These are phyloP conservation scores for Glycine tomentella DNA, from an alignment of 306 rosid genomes.

Conservation along the genomic window DNA sequence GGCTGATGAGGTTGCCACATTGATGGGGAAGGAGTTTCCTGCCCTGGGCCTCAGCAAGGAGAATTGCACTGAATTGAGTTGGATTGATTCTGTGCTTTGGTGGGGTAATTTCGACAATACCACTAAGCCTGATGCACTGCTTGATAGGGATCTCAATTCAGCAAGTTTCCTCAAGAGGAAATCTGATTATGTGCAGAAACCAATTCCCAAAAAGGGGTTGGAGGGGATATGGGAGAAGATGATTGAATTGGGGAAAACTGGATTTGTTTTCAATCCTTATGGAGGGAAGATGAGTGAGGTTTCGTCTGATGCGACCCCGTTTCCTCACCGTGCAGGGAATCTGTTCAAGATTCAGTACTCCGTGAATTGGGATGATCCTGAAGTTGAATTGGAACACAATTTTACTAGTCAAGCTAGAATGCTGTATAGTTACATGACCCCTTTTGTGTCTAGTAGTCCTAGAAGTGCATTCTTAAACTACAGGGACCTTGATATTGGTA, in stretches of 20 bases:
- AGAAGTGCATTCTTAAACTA: slow-evolving; percentile 58
- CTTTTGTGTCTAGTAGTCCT: slow-evolving; percentile 59
- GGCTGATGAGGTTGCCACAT: slow-evolving; percentile 50
- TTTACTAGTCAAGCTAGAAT: slow-evolving; percentile 33
- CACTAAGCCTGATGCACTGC: slow-evolving; percentile 47
- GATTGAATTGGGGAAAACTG: slow-evolving; percentile 50
- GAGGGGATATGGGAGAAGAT: slow-evolving; percentile 54
- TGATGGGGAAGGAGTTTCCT: slow-evolving; percentile 63
- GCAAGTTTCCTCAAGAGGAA: slow-evolving; percentile 53
- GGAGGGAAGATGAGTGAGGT: slow-evolving; percentile 55
- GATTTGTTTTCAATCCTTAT: slow-evolving; percentile 59
- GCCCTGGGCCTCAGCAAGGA: slow-evolving; percentile 56
- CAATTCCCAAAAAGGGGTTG: slow-evolving; percentile 46
- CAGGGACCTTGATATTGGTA: slow-evolving; percentile 63
- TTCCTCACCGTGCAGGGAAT: slow-evolving; percentile 57
- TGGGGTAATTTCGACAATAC: slow-evolving; percentile 38
- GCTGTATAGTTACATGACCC: slow-evolving; percentile 55
- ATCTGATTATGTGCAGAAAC: slow-evolving; percentile 58
- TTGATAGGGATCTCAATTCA: slow-evolving; percentile 31
- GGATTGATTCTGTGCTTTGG: slow-evolving; percentile 62
- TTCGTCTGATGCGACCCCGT: slow-evolving; percentile 43
- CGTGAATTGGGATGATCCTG: slow-evolving; percentile 49
- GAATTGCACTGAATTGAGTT: slow-evolving; percentile 60
- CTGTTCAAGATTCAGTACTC: slow-evolving; percentile 59
- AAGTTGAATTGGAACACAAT: slow-evolving; percentile 38